These are phyloP conservation scores for Immersiporthe knoxdaviesiana DNA, from an alignment of 2,329 filamentous ascomycete genomes.

Conservation along the genomic window DNA sequence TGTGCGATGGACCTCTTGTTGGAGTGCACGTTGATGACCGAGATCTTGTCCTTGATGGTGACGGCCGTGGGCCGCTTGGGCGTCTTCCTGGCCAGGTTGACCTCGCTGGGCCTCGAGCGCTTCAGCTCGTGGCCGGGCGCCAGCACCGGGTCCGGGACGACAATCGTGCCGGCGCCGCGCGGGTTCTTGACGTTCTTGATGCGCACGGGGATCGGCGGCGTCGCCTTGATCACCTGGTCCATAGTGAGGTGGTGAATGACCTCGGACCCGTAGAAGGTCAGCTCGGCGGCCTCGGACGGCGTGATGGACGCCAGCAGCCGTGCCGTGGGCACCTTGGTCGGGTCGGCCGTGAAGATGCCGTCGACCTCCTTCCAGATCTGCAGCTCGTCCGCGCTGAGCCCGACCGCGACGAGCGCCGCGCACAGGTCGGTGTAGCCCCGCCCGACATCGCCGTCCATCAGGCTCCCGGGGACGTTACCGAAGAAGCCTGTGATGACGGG, in stretches of 20 bases:
- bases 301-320: conserved; percentile 86
- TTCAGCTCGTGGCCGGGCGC: conserved; percentile 61
- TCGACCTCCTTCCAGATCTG: conserved; percentile 99
- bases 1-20: conserved; percentile 97
- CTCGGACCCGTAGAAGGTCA: conserved; percentile 93
- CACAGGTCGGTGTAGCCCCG: conserved; percentile 97
- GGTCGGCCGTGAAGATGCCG: conserved; percentile 62
- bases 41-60: conserved; percentile 96
- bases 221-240: conserved; percentile 90
- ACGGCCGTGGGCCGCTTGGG: conserved; percentile 84
- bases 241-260: conserved; percentile 99
- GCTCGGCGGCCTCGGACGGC: conserved; percentile 89
- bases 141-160: conserved; percentile 72
- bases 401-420: conserved; percentile 88
- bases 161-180: conserved; percentile 75
- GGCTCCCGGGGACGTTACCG: conserved; percentile 85
- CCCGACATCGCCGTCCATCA: conserved; percentile 86
- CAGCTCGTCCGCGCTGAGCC: conserved; percentile 81
- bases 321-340: conserved; percentile 90
- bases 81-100: conserved; percentile 50
- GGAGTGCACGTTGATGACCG: conserved; percentile 96
- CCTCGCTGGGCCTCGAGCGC: conserved; percentile 50
- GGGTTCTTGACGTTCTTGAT: conserved; percentile 94
- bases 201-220: conserved; percentile 77
- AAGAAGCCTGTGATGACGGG: conserved; percentile 93